Evolutionary conservation across 2,329 filamentous ascomycete genomes (phyloP).

Genomic region (Thelonectria olida): DNA sequence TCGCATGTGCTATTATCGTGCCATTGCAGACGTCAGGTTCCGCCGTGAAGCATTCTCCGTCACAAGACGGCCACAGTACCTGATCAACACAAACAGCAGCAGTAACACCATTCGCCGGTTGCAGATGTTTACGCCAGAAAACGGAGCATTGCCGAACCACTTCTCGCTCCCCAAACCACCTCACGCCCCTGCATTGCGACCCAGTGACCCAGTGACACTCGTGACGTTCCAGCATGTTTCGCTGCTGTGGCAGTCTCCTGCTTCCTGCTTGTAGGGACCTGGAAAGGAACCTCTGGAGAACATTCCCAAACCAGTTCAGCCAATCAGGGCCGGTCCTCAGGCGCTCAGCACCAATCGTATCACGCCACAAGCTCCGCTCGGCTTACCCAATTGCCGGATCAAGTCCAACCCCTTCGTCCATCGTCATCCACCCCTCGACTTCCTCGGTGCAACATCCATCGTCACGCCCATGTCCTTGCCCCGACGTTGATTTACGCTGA

Average conservation of each 20-base stretch:
- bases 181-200: conserved; percentile 13
- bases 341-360: not conserved
- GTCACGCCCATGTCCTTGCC: not conserved
- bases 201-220: not conserved
- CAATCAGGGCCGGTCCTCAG: not conserved
- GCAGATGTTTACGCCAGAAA: not conserved
- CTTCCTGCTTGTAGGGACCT: not conserved
- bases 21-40: not conserved
- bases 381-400: not conserved
- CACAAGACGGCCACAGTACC: conserved; percentile 1
- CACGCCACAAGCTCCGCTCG: not conserved
- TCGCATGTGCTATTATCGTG: not conserved
- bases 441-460: conserved; percentile 1
- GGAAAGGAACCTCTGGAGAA: not conserved
- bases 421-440: conserved; percentile 1
- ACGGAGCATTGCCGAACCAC: conserved; percentile 20
- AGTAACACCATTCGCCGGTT: too few species aligned
- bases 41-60: not conserved
- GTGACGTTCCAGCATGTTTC: conserved; percentile 14
- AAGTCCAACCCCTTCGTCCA: not conserved
- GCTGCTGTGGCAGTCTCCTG: not conserved
- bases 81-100: too few species aligned
- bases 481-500: conserved; percentile 21
- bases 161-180: not conserved
- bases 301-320: not conserved